These are phyloP conservation scores for Trichoderma sp. DNA, from an alignment of 2,329 filamentous ascomycete genomes.

Conservation along the genomic window DNA sequence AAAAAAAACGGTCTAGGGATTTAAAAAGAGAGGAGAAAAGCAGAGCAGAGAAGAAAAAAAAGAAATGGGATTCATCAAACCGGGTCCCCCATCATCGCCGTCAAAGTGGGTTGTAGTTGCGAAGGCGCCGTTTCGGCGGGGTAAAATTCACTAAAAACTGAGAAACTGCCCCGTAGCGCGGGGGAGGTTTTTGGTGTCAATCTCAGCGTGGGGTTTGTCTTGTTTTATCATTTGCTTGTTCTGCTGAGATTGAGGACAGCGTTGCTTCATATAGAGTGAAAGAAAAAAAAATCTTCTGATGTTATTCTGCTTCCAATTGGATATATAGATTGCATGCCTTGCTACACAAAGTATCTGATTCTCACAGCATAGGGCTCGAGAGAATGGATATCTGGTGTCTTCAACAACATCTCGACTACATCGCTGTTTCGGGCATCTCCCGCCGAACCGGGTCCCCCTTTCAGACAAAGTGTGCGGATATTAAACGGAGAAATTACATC, in stretches of 20 bases:
- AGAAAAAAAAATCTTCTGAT: no score
- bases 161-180: neutral
- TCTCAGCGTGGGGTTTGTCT: neutral
- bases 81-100: neutral
- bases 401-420: neutral
- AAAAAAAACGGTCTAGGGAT: neutral
- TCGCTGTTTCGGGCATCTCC: neutral
- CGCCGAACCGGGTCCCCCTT: neutral
- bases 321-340: neutral
- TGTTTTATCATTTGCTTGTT: neutral
- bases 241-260: neutral
- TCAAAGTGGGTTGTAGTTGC: neutral
- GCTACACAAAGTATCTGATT: neutral
- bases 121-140: conserved; percentile 17
- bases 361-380: neutral
- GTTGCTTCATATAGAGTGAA: neutral
- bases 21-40: neutral
- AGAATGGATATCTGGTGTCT: neutral
- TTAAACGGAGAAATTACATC: neutral
- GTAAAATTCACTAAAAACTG: neutral
- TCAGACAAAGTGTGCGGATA: neutral
- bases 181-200: neutral
- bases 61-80: neutral
- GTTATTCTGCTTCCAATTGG: no score
- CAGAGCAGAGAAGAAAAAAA: neutral